Conservation (phyloP, 1,139 yeast genomes). For the Candida mesenterica region DNA sequence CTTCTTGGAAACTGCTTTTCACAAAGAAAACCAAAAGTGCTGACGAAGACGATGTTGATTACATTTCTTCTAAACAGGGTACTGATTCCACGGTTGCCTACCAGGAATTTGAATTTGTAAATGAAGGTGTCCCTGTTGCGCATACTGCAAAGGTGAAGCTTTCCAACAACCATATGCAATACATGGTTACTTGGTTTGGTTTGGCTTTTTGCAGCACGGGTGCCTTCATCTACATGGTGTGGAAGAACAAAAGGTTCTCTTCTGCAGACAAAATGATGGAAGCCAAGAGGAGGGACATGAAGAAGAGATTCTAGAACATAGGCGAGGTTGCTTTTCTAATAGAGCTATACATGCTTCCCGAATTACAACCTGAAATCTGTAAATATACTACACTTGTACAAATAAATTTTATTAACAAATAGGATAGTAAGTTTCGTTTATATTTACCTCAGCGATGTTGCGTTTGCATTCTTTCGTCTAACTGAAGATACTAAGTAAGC, state of each 20-base stretch:
- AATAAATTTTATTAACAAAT: neutral
- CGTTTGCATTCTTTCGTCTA: too few relatives aligned
- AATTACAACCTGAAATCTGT: too few relatives aligned
- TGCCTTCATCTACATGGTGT: slow-evolving; percentile 44
- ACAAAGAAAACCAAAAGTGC: slow-evolving; percentile 1
- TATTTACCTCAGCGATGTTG: too few relatives aligned
- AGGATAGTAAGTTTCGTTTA: too few relatives aligned
- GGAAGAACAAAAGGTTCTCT: slow-evolving; percentile 30
- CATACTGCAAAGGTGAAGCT: slow-evolving; percentile 74
- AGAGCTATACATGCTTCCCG: too few relatives aligned
- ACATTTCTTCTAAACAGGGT: slow-evolving; percentile 17
- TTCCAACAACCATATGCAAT: slow-evolving; percentile 88
- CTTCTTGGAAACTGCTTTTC: slow-evolving; percentile 14
- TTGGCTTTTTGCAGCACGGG: slow-evolving; percentile 69
- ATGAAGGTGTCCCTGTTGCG: slow-evolving; percentile 90
- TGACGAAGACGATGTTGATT: slow-evolving; percentile 17
- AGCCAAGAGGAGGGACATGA: slow-evolving; percentile 43
- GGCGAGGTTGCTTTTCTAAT: too few relatives aligned
- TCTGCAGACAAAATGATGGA: slow-evolving; percentile 43
- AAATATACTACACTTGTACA: neutral
- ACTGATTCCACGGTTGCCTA: slow-evolving; percentile 37
- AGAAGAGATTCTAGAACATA: slow-evolving; percentile 13
- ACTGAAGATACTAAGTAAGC: slow-evolving; percentile 27
- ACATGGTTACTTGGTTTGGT: slow-evolving; percentile 94
- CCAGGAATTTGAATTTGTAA: slow-evolving; percentile 52